phyloP scores from a whole-genome alignment of 148 eudicot species.

The Rhododendron ferrugineum region DNA sequence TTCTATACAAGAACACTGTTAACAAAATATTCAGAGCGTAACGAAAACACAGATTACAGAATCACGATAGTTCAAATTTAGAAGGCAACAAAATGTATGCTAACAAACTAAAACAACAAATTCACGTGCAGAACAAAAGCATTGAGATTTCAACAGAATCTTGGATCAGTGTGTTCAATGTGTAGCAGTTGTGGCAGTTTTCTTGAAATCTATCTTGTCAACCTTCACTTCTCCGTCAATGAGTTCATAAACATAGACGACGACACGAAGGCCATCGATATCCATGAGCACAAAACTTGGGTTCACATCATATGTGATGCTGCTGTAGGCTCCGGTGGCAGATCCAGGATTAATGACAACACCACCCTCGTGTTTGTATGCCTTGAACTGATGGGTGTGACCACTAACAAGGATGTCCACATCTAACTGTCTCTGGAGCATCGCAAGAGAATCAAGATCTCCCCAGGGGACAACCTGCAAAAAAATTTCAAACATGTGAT shows the following conservation, averaged over 20 bases:
- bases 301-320: constrained; percentile 93
- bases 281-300: constrained; percentile 99
- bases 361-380: constrained; percentile 98
- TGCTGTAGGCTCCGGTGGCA: constrained; percentile 94
- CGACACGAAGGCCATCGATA: constrained; percentile 88
- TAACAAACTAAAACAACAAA: background rate
- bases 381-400: constrained; percentile 97
- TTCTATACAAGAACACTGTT: background rate
- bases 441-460: constrained; percentile 90
- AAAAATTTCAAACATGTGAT: background rate
- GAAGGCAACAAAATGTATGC: background rate
- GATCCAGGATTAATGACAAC: constrained; percentile 98
- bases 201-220: constrained; percentile 96
- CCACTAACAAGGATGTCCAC: constrained; percentile 94
- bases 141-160: background rate
- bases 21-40: no score
- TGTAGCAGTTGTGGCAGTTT: constrained; percentile 48
- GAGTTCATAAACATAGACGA: constrained; percentile 94
- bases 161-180: constrained; percentile 14
- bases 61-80: background rate
- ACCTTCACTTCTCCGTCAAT: constrained; percentile 99
- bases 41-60: background rate
- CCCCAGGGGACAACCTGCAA: constrained; percentile 92
- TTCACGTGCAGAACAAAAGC: background rate
- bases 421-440: constrained; percentile 95